Base-by-base conservation (phyloP, 106 monocot genomes). In the Acorus gramineus region DNA sequence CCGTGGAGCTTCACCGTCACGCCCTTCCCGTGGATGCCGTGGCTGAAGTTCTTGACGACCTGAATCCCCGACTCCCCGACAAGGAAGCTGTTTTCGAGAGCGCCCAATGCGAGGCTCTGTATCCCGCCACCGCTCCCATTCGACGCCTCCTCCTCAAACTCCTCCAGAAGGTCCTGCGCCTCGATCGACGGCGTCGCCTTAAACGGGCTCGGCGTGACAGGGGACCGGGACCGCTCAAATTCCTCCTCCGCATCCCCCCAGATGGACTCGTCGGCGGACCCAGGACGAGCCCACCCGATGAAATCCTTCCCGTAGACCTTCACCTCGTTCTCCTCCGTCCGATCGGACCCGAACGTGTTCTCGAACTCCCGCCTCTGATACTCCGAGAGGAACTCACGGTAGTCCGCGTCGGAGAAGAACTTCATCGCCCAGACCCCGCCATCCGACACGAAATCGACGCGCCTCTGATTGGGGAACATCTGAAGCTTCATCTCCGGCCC, bases 261-360 rank as follows among this genome's bases (percentile, higher is more conserved):
- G 6, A 91, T 85, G 11, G 78, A 66, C 14, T 96, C 96, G 14
- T 96, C 96, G 2, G 85, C 96, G 1, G 58, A 56, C 53, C 83
- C 85, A 0, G 96, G 87, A 46, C 79, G 65, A 6, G 83, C 96
- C 96, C 96, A 98, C 28, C 78, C 96, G 75, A 83, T 64, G 65
- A 98, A 98, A 9, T 98, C 91, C 64, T 91, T 91, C 11, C 91
- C 96, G 53, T 79, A 98, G 7, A 91, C 80, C 72, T 73, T 91
- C 3, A 77, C 63, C 56, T 63, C 71, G 73, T 74, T 84, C 2
- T 79, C 91, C 2, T 87, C 78, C 4, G 56, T 88, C 10, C 82
- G 78, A 46, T 81, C 82, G 14, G 88, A 46, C 1, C 79, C 83
- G 14, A 85, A 88, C 3, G 74, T 77, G 71, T 98, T 98, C 63